Conservation (phyloP, 2,329 filamentous ascomycete species). For the Pseudocercospora eumusae region DNA sequence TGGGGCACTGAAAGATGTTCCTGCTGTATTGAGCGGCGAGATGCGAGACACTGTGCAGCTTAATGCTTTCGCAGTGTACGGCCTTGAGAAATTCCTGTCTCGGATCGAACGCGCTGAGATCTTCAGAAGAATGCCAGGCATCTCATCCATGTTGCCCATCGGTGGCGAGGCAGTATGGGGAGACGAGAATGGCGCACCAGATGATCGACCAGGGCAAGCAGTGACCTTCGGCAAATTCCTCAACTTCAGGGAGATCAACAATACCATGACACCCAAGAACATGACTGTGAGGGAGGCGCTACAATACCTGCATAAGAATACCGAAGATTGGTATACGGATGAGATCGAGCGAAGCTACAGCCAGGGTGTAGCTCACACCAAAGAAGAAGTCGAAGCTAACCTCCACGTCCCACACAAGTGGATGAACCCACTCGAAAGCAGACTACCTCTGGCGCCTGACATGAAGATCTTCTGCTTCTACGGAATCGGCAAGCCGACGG, state of each 20-base stretch:
- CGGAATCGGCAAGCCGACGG: slow-evolving; percentile 88
- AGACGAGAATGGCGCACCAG: slow-evolving; percentile 80
- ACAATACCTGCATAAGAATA: slow-evolving; percentile 72
- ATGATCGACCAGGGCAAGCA: slow-evolving; percentile 74
- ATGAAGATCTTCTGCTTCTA: slow-evolving; percentile 98
- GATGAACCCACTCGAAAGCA: slow-evolving; percentile 90
- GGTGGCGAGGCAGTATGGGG: slow-evolving; percentile 96
- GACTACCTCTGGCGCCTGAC: slow-evolving; percentile 81
- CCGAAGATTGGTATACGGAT: slow-evolving; percentile 81
- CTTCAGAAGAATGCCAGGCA: slow-evolving; percentile 94
- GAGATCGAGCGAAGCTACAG: slow-evolving; percentile 77
- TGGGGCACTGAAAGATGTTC: slow-evolving; percentile 85
- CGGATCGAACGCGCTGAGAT: slow-evolving; percentile 89
- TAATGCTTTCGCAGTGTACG: slow-evolving; percentile 94
- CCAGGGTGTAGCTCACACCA: slow-evolving; percentile 80
- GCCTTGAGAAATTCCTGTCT: slow-evolving; percentile 90
- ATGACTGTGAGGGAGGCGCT: slow-evolving; percentile 78
- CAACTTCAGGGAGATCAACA: slow-evolving; percentile 74
- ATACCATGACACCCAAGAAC: slow-evolving; percentile 60
- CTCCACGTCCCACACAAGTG: slow-evolving; percentile 66
- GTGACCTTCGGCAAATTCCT: slow-evolving; percentile 78
- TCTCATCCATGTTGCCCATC: slow-evolving; percentile 94
- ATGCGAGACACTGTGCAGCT: slow-evolving; percentile 98
- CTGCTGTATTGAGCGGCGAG: slow-evolving; percentile 88
- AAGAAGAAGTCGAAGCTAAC: slow-evolving; percentile 72